Base-by-base conservation (phyloP, 345 rosid species). In the Raphanus sativus region DNA sequence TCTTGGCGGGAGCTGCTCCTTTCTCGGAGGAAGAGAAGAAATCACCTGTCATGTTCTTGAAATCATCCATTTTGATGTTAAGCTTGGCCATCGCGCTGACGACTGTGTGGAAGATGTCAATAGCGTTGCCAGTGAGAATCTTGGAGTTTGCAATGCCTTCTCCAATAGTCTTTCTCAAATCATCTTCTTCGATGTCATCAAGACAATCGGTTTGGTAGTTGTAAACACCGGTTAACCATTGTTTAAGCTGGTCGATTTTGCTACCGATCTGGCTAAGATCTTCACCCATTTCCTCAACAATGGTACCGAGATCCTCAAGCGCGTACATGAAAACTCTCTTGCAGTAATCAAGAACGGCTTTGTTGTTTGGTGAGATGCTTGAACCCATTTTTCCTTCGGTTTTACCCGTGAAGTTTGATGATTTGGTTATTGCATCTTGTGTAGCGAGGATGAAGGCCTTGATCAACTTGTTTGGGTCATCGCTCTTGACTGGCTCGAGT, bases 201-300 rank as follows among this genome's bases (percentile, higher is more conserved):
- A 52, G 58, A 52, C 58, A 52, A 52, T 52, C 58, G 58, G 58
- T 52, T 52, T 52, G 58, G 58, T 52, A 52, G 25, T 52, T 52
- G 58, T 52, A 52, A 52, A 52, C 58, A 52, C 58, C 25, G 58
- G 25, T 52, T 52, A 52, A 52, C 58, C 58, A 52, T 52, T 52
- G 58, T 52, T 52, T 52, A 52, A 52, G 24, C 58, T 52, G 24
- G 24, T 52, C 58, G 4, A 52, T 6, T 52, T 52, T 52, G 58
- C 58, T 52, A 52, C 58, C 58, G 58, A 52, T 52, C 58, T 52
- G 58, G 58, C 16, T 52, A 52, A 52, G 58, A 16, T 52, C 58
- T 52, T 52, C 58, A 52, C 58, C 58, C 58, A 52, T 52, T 16
- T 52, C 58, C 58, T 52, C 58, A 52, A 52, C 3, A 52, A 52